Base-by-base conservation (phyloP, 2,329 filamentous ascomycete species). In the Aspergillus tubingensis region DNA sequence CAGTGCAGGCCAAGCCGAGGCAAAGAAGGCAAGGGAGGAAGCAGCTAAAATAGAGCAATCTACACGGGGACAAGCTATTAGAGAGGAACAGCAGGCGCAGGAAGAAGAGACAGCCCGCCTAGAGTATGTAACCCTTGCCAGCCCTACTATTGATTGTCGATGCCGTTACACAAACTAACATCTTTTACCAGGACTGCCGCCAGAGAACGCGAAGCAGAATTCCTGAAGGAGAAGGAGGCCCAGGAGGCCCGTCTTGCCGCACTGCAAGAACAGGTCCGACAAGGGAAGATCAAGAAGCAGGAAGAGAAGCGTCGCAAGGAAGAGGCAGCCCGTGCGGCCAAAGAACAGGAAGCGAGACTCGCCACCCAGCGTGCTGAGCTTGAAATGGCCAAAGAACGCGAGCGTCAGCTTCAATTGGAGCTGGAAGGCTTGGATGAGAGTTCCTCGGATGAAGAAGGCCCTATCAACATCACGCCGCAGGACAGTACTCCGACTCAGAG, bases 241-340 rank as follows among this genome's bases (percentile, higher is more conserved):
- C 88, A 93, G 43, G 87, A 90, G 68, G 90, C 91, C 64, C 91
- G 93, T 54, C 84, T 98, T 23, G 91, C 88, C 73, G 92, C 92
- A 15, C 85, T 99, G 8, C 93, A 99, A 77, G 92, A 98, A 74
- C 92, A 97, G 76, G 92, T 98, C 55, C 89, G 88, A 64, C 91
- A 93, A 73, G 92, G 93, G 70, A 99, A 98, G 80, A 80, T 98
- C 55, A 94, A 92, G 82, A 98, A 96, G 78, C 91, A 96, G 67
- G 95, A 99, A 76, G 95, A 97, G 79, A 97, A 96, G 82, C 91
- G 89, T 64, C 89, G 86, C 69, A 95, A 92, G 81, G 93, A 96
- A 80, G 94, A 92, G 21, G 92, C 92, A 8, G 83, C 91, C 71
- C 90, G 90, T 53, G 91, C 95, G 67, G 87, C 92, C 7, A 94